These are phyloP conservation scores for Hymenoscyphus albidus DNA, from an alignment of 2,329 filamentous ascomycete genomes.

Conservation along the genomic window DNA sequence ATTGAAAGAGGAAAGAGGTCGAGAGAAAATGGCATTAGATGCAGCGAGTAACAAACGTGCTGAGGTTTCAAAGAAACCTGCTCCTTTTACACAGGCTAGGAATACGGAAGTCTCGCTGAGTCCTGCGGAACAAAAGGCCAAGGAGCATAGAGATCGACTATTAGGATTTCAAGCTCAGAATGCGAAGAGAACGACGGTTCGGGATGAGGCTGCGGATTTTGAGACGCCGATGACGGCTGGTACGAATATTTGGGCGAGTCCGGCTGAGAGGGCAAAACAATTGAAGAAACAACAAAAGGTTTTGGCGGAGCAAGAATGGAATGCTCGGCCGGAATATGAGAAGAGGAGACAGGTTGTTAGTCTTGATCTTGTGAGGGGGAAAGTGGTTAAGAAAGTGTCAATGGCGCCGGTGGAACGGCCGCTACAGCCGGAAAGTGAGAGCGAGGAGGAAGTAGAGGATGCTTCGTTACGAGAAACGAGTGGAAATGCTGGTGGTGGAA, in stretches of 20 bases:
- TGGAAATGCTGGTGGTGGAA: conserved; percentile 28
- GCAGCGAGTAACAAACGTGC: conserved; percentile 64
- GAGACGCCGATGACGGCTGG: conserved; percentile 54
- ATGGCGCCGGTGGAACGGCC: conserved; percentile 31
- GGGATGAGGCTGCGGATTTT: conserved; percentile 66
- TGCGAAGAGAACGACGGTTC: conserved; percentile 62
- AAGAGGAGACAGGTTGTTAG: conserved; percentile 66
- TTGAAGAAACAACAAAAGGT: conserved; percentile 67
- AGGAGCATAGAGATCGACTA: conserved; percentile 62
- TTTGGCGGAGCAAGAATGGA: conserved; percentile 65
- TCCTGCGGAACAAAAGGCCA: conserved; percentile 46
- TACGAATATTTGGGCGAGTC: conserved; percentile 62
- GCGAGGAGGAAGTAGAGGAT: conserved; percentile 29
- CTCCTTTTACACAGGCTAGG: conserved; percentile 54
- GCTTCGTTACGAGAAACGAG: conserved; percentile 15
- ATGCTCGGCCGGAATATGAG: conserved; percentile 65
- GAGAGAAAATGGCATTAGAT: conserved; percentile 80
- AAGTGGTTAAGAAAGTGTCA: conserved; percentile 42
- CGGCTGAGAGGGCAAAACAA: conserved; percentile 62
- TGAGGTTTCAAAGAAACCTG: conserved; percentile 58
- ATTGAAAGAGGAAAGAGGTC: conserved; percentile 78
- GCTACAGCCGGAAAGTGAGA: conserved; percentile 16
- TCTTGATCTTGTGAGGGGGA: conserved; percentile 63
- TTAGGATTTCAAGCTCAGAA: conserved; percentile 67
- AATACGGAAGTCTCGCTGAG: conserved; percentile 14